A percentile compares a stretch with the other conserved stretches of the same genome.
Conservation (phyloP, 805 yeast species). For the Kodamaea jinghongensis region DNA sequence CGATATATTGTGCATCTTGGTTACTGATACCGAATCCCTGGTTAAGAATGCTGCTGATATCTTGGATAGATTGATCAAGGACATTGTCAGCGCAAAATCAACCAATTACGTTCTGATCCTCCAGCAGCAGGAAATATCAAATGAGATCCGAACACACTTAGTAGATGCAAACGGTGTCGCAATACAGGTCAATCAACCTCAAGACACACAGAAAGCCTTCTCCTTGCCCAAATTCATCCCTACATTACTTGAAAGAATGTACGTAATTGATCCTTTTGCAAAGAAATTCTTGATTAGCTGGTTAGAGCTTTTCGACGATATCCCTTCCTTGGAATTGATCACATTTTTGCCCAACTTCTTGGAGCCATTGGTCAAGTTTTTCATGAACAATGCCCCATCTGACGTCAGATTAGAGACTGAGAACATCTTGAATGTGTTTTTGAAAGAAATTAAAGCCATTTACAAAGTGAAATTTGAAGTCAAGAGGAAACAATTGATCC, state of each 20-base stretch:
- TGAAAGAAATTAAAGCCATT: slow-evolving; percentile 79
- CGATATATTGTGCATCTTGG: slow-evolving; percentile 84
- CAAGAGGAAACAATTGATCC: slow-evolving; percentile 24
- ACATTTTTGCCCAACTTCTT: slow-evolving; percentile 86
- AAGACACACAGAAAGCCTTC: slow-evolving; percentile 66
- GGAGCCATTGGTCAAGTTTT: slow-evolving; percentile 75
- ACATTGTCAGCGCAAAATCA: slow-evolving; percentile 92
- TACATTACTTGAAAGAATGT: slow-evolving; percentile 83
- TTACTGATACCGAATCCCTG: slow-evolving; percentile 86
- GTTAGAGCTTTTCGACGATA: slow-evolving; percentile 88
- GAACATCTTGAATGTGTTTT: slow-evolving; percentile 65
- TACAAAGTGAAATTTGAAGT: slow-evolving; percentile 61
- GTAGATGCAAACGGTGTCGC: slow-evolving; percentile 59
- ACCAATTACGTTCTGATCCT: slow-evolving; percentile 79
- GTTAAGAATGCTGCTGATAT: slow-evolving; percentile 96
- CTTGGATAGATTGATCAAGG: slow-evolving; percentile 85
- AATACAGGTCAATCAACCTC: slow-evolving; percentile 56
- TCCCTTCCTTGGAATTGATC: slow-evolving; percentile 86
- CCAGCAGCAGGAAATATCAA: slow-evolving; percentile 42
- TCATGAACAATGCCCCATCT: slow-evolving; percentile 72
- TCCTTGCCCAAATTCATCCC: slow-evolving; percentile 88
- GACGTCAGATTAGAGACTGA: slow-evolving; percentile 88
- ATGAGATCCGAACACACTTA: slow-evolving; percentile 36
- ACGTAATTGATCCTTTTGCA: slow-evolving; percentile 89
- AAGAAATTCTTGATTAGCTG: slow-evolving; percentile 90